These are phyloP conservation scores for Clathrus columnatus DNA, from an alignment of 768 basidiomycete species.

Conservation along the genomic window DNA sequence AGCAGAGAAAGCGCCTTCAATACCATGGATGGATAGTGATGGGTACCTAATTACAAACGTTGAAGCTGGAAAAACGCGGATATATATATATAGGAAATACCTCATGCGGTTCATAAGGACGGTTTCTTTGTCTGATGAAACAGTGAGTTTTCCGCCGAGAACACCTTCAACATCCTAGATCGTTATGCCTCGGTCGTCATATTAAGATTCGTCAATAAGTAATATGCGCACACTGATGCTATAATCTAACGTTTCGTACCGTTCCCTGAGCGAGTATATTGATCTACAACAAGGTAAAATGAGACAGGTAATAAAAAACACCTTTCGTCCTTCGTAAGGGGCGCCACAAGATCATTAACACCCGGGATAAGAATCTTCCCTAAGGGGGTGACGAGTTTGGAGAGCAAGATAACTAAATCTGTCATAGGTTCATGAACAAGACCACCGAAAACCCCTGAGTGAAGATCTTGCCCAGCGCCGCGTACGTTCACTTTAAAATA, in stretches of 20 bases:
- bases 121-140: conserved; percentile 67
- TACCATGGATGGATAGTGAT: conserved; percentile 86
- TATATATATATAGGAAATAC: background rate
- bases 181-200: conserved; percentile 15
- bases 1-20: conserved; percentile 88
- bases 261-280: conserved; percentile 31
- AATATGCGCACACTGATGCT: conserved; percentile 14
- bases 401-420: conserved; percentile 76
- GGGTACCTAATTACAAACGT: conserved; percentile 32
- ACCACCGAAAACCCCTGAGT: conserved; percentile 81
- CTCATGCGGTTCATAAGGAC: conserved; percentile 94
- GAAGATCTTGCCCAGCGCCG: conserved; percentile 81
- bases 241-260: conserved; percentile 73
- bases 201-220: background rate
- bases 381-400: conserved; percentile 67
- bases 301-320: conserved; percentile 21
- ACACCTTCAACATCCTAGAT: conserved; percentile 65
- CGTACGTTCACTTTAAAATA: conserved; percentile 80
- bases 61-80: background rate
- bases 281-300: background rate
- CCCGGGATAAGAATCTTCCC: conserved; percentile 89
- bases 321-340: conserved; percentile 66
- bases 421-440: conserved; percentile 91
- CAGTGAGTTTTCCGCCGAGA: conserved; percentile 64
- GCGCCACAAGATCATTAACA: conserved; percentile 74